Evolutionary conservation across 2,329 filamentous ascomycete species (phyloP).

Genomic region (Cladosporium sp.): DNA sequence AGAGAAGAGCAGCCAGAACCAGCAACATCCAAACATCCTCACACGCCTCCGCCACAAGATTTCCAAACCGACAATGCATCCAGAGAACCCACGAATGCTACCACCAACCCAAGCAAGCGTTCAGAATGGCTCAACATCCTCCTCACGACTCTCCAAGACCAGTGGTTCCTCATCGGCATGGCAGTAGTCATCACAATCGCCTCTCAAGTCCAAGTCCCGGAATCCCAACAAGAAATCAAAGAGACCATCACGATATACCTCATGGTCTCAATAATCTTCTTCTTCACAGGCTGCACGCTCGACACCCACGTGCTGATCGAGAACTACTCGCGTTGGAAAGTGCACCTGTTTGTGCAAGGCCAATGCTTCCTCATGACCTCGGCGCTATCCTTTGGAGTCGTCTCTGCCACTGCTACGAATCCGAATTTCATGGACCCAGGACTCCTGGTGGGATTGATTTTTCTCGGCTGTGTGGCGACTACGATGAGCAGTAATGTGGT

Average conservation of each 20-base stretch:
- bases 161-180: conserved; percentile 64
- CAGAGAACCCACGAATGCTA: no score
- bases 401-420: conserved; percentile 49
- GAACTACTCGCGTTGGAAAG: conserved; percentile 62
- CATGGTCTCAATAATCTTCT: conserved; percentile 64
- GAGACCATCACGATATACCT: conserved; percentile 59
- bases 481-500: conserved; percentile 71
- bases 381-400: conserved; percentile 55
- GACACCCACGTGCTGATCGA: conserved; percentile 56
- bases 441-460: conserved; percentile 63
- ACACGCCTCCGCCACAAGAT: conserved; percentile 2
- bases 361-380: conserved; percentile 65
- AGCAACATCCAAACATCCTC: not conserved
- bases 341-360: conserved; percentile 64
- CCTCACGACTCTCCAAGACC: conserved; percentile 40
- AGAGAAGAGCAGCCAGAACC: not conserved
- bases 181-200: conserved; percentile 51
- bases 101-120: not conserved
- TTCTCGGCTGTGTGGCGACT: conserved; percentile 65
- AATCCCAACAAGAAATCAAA: conserved; percentile 50
- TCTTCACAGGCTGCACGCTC: conserved; percentile 67
- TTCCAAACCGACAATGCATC: not conserved
- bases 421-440: conserved; percentile 56
- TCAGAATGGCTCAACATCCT: conserved; percentile 5
- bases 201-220: conserved; percentile 52